Evolutionary conservation across 208 protist species (phyloP), one percentile per base, ranked within the genome.

Genomic region (Leishmania guyanensis): DNA sequence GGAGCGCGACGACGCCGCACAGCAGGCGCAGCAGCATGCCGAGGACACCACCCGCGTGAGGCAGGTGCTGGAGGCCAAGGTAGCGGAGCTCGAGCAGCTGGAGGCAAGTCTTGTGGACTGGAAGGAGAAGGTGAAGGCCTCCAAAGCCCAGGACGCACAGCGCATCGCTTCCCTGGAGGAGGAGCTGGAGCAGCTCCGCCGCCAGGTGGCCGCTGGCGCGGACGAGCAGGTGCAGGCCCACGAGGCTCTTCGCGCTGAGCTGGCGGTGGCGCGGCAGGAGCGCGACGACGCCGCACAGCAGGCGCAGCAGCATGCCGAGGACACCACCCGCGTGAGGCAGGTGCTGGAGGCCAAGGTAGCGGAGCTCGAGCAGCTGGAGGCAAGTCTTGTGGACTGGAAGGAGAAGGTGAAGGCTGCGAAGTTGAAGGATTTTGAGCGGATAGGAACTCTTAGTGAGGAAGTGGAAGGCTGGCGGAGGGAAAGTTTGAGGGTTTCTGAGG

Each of bases 61-160:
- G 29, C 62, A 83, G 60, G 51, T 78, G 68, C 36, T 77, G n/a
- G 33, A 66, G 14, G 73, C 50, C 14, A 62, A 54, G 48, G 16
- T 14, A 26, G 20, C 51, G 12, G 22, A 79, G 20, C 60, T 39
- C 36, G 56, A 43, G 9, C 66, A 77, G 56, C 68, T 74, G 39
- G 62, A 74, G n/a, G 69, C 29, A 51, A 36, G 50, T 0, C n/a
- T 62, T 20, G 53, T 75, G 0, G 22, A 3, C 1, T 96, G 93
- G 91, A 94, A 93, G 84, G 90, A 94, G 56, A 96, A 93, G 82
- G 89, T 94, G 48, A 86, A 89, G 50, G 78, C 78, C 0, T 81
- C 84, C 0, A 96, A 96, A 54, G 39, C 20, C 3, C 53, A 56
- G 53, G 39, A 70, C 29, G 39, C 58, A 58, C 20, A 62, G 56